Evolutionary conservation across 176 grass and related monocot genomes (phyloP).

Genomic region (Tuctoria greenei): DNA sequence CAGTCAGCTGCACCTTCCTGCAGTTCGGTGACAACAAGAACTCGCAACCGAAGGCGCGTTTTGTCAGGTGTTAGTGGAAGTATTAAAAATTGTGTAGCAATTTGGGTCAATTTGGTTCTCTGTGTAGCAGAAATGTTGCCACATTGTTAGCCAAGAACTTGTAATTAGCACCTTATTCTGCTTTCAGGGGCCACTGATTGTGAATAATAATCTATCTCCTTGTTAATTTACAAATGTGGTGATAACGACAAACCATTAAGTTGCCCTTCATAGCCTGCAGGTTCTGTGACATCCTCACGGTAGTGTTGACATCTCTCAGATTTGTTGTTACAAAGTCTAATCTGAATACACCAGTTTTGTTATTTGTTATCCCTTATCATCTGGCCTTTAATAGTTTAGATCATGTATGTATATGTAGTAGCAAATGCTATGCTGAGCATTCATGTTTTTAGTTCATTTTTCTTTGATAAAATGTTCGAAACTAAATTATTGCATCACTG

Average conservation of each 20-base stretch:
- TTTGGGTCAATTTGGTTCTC: not conserved
- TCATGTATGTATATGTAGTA: not conserved
- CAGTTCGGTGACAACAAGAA: not conserved
- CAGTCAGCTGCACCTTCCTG: not conserved
- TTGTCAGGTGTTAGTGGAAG: not conserved
- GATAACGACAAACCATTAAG: not conserved
- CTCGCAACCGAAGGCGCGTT: not conserved
- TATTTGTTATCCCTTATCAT: not conserved
- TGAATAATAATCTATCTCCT: not conserved
- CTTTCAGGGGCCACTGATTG: not conserved
- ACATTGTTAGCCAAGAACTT: not conserved
- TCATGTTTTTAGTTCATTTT: constrained; percentile 8
- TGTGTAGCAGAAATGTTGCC: not conserved
- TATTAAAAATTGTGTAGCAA: not conserved
- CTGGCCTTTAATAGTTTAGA: no score
- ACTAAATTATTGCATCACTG: not conserved
- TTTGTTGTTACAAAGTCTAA: not conserved
- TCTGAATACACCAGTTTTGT: not conserved
- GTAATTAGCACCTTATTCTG: not conserved
- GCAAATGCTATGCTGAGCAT: not conserved
- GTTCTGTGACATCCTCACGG: not conserved
- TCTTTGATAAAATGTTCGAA: not conserved
- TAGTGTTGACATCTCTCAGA: not conserved
- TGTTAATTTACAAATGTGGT: not conserved
- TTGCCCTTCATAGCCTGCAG: not conserved